Base-by-base conservation (phyloP, 1,284 basidiomycete genomes). In the Ganoderma boninense region DNA sequence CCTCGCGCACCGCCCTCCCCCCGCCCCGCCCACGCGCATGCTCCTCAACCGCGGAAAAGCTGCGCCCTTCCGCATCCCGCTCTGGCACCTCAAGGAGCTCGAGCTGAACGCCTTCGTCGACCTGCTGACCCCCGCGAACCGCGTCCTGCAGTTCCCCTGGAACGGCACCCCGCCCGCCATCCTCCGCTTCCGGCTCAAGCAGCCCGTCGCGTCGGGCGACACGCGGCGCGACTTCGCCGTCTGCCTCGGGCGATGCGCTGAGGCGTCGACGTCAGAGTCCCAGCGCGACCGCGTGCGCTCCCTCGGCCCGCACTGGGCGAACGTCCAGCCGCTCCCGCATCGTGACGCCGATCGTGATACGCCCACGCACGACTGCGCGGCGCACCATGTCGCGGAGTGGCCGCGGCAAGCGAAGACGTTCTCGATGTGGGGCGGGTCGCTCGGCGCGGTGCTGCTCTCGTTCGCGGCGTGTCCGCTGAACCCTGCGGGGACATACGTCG, bases 241-340 rank as follows among this genome's bases (percentile, higher is more conserved):
- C 32, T 57, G 56, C 32, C 32, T 57, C 56, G 56, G 56, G 13
- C 56, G 56, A 20, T 57, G 56, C 18, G 29, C 29, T 32, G 14
- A 14, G 6, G 16, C 56, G 16, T 57, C 32, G 13, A 20, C 29
- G 7, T 32, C 32, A 14, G 32, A 18, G 6, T 18, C 10, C 23
- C 20, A 23, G 4, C 23, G 56, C 29, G 32, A 32, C 16, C 56
- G 29, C 2, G 29, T 57, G 16, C 32, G 29, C 56, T 57, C 56
- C 29, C 29, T 57, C 56, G 56, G 56, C 4, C 56, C 56, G 56
- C 56, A 57, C 29, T 57, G 32, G 56, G 49, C 56, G 56, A 57
- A 57, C 56, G 32, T 57, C 56, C 56, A 57, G 56, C 56, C 56
- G 11, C 16, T 57, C 7, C 32, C 29, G 29, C 32, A 35, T 4